phyloP scores from a whole-genome alignment of 2,329 filamentous ascomycete species.

The Cylindrodendrum hubeiense region DNA sequence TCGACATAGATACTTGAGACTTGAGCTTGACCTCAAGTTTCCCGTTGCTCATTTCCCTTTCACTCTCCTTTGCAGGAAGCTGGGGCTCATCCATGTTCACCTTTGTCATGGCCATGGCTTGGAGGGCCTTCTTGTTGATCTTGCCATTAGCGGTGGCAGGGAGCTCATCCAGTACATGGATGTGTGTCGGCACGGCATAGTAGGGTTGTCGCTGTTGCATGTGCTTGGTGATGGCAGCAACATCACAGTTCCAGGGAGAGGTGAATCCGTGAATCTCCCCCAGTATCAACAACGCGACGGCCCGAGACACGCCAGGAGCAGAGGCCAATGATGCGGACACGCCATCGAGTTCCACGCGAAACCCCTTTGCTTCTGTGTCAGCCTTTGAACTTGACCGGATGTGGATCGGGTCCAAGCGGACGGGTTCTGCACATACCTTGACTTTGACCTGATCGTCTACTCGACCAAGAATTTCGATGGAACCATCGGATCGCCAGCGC shows the following conservation, averaged over 20 bases:
- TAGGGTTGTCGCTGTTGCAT: slow-evolving; percentile 62
- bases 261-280: slow-evolving; percentile 65
- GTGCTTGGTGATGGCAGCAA: slow-evolving; percentile 54
- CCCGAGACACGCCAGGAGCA: slow-evolving; percentile 60
- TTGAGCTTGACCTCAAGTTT: slow-evolving; percentile 42
- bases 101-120: slow-evolving; percentile 44
- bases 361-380: slow-evolving; percentile 54
- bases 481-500: slow-evolving; percentile 65
- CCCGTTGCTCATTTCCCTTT: slow-evolving; percentile 11
- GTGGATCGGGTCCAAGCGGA: background rate
- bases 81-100: slow-evolving; percentile 10
- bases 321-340: slow-evolving; percentile 63
- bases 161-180: slow-evolving; percentile 57
- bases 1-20: slow-evolving; percentile 48
- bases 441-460: slow-evolving; percentile 74
- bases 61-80: slow-evolving; percentile 11
- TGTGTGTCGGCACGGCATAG: slow-evolving; percentile 64
- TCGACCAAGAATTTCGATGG: slow-evolving; percentile 66
- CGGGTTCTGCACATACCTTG: slow-evolving; percentile 53
- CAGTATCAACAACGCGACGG: slow-evolving; percentile 61
- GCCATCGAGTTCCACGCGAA: slow-evolving; percentile 71
- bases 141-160: slow-evolving; percentile 69
- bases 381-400: slow-evolving; percentile 10
- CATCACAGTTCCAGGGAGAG: slow-evolving; percentile 50
- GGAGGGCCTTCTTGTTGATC: slow-evolving; percentile 64